Conservation (phyloP, 345 rosid genomes). For the Populus tremula region DNA sequence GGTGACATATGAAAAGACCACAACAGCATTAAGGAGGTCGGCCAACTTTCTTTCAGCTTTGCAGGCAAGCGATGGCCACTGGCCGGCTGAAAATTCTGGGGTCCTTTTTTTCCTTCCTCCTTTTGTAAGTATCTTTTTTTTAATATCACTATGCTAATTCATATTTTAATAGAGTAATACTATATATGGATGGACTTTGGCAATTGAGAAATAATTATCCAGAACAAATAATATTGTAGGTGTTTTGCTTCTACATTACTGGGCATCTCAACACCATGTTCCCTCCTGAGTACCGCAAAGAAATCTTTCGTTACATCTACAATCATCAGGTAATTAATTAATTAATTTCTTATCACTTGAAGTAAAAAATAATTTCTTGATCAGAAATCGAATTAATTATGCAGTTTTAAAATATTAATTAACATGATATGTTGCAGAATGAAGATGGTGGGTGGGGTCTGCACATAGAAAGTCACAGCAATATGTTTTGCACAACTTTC, state of each 20-base stretch:
- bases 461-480: slow-evolving; percentile 21
- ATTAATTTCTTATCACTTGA: too few relatives aligned
- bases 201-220: neutral
- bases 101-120: slow-evolving; percentile 10
- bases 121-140: neutral
- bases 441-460: slow-evolving; percentile 30
- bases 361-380: too few relatives aligned
- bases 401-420: too few relatives aligned
- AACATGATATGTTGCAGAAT: neutral
- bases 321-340: slow-evolving; percentile 11
- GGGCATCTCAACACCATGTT: slow-evolving; percentile 18
- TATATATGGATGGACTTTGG: too few relatives aligned
- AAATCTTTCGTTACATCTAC: slow-evolving; percentile 20
- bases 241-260: slow-evolving; percentile 14
- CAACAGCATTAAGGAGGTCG: slow-evolving; percentile 11
- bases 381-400: too few relatives aligned
- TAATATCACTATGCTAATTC: neutral
- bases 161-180: too few relatives aligned
- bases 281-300: slow-evolving; percentile 16
- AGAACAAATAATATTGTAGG: neutral
- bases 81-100: slow-evolving; percentile 22
- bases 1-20: slow-evolving; percentile 10
- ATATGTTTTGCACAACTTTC: slow-evolving; percentile 15
- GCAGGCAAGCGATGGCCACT: slow-evolving; percentile 21
- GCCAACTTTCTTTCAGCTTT: slow-evolving; percentile 14